Evolutionary conservation across 2,329 filamentous ascomycete species (phyloP), one percentile per base, ranked within the genome.

Genomic region (Claviceps citrina): DNA sequence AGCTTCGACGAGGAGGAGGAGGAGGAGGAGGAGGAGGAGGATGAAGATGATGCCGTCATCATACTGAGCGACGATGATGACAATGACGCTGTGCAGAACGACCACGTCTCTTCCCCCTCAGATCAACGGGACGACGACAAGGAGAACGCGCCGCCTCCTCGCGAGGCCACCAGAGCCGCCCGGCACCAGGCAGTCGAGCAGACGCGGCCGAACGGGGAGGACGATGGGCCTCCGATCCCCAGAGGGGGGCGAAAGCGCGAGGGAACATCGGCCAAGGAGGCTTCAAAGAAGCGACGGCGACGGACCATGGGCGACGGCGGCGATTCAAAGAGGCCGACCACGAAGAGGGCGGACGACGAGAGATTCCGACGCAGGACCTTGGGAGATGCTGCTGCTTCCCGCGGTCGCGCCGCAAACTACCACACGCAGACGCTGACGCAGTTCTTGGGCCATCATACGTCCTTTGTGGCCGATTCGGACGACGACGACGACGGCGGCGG

Each of bases 391-490:
- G n/a, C n/a, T n/a, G n/a, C n/a, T n/a, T n/a, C n/a, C n/a, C n/a
- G n/a, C n/a, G n/a, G n/a, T n/a, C n/a, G n/a, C n/a, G n/a, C n/a
- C n/a, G 54, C 57, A 5, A 57, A 49, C 7, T 61, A 59, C 27
- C 58, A 63, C 32, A 65, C 62, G 12, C 63, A 65, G 43, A 65
- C 63, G 3, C 46, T 65, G 40, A 65, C 63, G 12, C 62, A 65
- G 40, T 55, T 64, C 20, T 44, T 61, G 10, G 51, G 51, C 2
- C 48, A 48, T 5, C 48, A 51, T n/a, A 38, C 36, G 7, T 38
- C 49, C 8, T 48, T 49, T 16, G 53, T 66, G 35, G 53, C 54
- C 22, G 61, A 64, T 37, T 65, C 61, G 5, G 61, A 62, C 3
- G 52, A 52, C 3, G 47, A 49, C 1, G 41, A 42, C n/a, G 22